Conservation (phyloP, 2,329 filamentous ascomycete genomes). For the Ophiostoma populinum region DNA sequence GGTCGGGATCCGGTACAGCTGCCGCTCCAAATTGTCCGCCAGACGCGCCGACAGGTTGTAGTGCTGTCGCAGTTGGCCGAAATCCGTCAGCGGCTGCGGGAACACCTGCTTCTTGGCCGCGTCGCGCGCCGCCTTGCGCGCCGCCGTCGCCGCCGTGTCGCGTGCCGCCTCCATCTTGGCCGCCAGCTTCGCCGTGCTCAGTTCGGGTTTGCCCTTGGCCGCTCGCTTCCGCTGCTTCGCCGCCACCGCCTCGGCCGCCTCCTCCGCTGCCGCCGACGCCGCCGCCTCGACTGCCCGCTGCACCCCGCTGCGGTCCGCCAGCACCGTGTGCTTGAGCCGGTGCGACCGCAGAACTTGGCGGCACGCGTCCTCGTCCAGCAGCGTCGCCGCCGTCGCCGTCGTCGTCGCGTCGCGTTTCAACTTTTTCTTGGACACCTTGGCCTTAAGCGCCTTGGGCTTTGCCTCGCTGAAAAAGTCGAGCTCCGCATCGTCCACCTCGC, state of each 20-base stretch:
- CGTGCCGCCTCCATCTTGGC: slow-evolving; percentile 24
- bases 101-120: slow-evolving; percentile 46
- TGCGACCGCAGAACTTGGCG: slow-evolving; percentile 60
- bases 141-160: slow-evolving; percentile 26
- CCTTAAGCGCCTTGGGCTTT: slow-evolving; percentile 19
- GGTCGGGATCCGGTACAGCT: slow-evolving; percentile 76
- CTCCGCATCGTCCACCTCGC: slow-evolving; percentile 21
- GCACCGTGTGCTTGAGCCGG: slow-evolving; percentile 66
- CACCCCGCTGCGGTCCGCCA: slow-evolving; percentile 40
- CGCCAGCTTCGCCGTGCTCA: slow-evolving; percentile 27
- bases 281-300: slow-evolving; percentile 25
- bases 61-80: slow-evolving; percentile 49
- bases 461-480: slow-evolving; percentile 38
- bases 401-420: slow-evolving; percentile 12
- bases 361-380: slow-evolving; percentile 52
- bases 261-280: slow-evolving; percentile 9
- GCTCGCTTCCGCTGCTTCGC: slow-evolving; percentile 1
- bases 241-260: background rate
- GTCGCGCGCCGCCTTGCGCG: slow-evolving; percentile 22
- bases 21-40: slow-evolving; percentile 60
- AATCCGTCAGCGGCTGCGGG: slow-evolving; percentile 64
- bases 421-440: slow-evolving; percentile 11
- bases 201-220: slow-evolving; percentile 16
- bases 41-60: slow-evolving; percentile 62
- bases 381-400: slow-evolving; percentile 15